A percentile compares a stretch with the other conserved stretches of the same genome.
These are phyloP conservation scores for Rossbeevera mucosa DNA, from an alignment of 768 basidiomycete genomes.

Conservation along the genomic window DNA sequence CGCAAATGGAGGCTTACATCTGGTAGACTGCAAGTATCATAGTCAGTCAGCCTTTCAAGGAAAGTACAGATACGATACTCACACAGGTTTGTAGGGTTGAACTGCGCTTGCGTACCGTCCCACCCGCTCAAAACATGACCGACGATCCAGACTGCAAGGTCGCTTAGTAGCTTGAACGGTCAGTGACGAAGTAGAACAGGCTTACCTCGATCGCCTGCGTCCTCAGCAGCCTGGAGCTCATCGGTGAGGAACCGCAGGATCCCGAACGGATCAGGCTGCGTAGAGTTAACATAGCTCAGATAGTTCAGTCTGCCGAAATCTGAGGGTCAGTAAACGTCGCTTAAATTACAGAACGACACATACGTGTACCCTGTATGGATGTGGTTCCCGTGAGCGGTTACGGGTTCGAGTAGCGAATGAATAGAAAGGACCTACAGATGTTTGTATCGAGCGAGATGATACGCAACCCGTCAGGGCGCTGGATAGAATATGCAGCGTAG, in stretches of 20 bases:
- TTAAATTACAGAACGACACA: constrained; percentile 4
- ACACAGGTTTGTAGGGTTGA: constrained; percentile 44
- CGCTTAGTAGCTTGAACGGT: not conserved
- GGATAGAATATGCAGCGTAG: constrained; percentile 45
- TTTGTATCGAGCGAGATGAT: constrained; percentile 51
- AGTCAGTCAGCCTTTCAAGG: not conserved
- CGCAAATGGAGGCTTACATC: constrained; percentile 30
- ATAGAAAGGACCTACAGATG: constrained; percentile 37
- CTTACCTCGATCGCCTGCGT: constrained; percentile 42
- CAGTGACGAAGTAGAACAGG: not conserved
- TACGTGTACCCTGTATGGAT: constrained; percentile 32
- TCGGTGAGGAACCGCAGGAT: constrained; percentile 49
- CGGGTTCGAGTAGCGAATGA: not conserved
- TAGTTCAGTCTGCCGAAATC: constrained; percentile 35
- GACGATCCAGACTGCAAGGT: constrained; percentile 41
- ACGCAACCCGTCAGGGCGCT: constrained; percentile 40
- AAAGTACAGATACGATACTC: constrained; percentile 8
- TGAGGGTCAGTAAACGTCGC: not conserved
- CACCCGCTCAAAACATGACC: constrained; percentile 49
- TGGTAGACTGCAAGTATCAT: constrained; percentile 36
- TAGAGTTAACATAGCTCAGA: constrained; percentile 47
- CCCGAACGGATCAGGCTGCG: constrained; percentile 42
- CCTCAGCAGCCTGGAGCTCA: constrained; percentile 51
- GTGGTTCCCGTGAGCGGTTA: not conserved
- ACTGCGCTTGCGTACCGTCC: constrained; percentile 38